phyloP scores from a whole-genome alignment of 805 yeast genomes.

The Tetrapisispora fleetii region DNA sequence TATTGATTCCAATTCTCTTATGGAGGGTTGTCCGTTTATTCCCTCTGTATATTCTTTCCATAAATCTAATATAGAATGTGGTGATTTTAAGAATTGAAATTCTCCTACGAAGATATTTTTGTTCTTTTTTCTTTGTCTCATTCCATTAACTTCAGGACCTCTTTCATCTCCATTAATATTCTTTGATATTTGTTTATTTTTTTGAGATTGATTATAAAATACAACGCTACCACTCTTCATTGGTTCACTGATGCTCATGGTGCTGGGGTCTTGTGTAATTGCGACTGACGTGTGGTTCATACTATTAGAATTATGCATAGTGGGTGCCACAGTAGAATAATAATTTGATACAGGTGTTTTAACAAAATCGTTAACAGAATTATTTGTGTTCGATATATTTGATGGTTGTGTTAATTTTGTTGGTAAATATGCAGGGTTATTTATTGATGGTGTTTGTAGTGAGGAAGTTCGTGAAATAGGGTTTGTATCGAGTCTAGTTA shows the following conservation, averaged over 20 bases:
- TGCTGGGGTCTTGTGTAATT: background rate
- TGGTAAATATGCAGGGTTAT: constrained; percentile 1
- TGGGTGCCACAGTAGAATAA: background rate
- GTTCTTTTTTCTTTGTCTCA: constrained; percentile 8
- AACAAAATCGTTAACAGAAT: background rate
- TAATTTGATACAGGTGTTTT: background rate
- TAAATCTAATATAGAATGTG: constrained; percentile 40
- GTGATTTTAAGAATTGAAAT: constrained; percentile 34
- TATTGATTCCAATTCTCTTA: constrained; percentile 38
- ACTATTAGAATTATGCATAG: constrained; percentile 1
- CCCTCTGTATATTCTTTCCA: constrained; percentile 52
- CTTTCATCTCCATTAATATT: background rate
- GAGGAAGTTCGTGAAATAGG: background rate
- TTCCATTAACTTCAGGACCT: background rate
- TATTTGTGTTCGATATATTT: background rate
- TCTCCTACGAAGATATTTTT: constrained; percentile 25
- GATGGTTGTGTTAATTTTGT: background rate
- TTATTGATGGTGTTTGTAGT: background rate
- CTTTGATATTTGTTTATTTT: background rate
- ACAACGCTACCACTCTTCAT: background rate
- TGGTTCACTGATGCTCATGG: background rate
- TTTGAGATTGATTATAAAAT: background rate
- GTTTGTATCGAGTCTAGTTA: background rate
- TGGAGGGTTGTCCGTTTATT: constrained; percentile 41
- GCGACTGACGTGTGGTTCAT: background rate